Percentiles rank a stretch among this genome's conserved stretches.
These are phyloP conservation scores for Gnomoniopsis smithogilvyi DNA, from an alignment of 2,329 filamentous ascomycete genomes.

Conservation along the genomic window DNA sequence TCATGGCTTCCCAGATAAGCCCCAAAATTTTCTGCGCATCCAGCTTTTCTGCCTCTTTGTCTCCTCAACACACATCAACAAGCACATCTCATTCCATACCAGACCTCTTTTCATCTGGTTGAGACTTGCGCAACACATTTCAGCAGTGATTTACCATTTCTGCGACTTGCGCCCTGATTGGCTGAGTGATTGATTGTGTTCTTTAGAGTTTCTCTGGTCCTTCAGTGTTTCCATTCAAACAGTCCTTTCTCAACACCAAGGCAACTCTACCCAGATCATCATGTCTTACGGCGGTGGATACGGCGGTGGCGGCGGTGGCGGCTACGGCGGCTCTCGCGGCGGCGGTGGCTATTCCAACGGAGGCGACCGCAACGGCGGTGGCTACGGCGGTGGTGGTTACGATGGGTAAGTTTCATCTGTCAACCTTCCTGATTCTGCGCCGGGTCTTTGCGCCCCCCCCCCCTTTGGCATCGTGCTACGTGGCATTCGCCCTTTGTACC, in stretches of 20 bases:
- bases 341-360: conserved; percentile 50
- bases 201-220: conserved; percentile 4
- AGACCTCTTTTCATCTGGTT: conserved; percentile 14
- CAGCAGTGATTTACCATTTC: conserved; percentile 1
- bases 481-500: neutral
- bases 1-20: no score
- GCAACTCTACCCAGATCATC: conserved; percentile 8
- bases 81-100: conserved; percentile 19
- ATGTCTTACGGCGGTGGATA: conserved; percentile 47
- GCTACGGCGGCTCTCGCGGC: conserved; percentile 38
- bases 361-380: conserved; percentile 46
- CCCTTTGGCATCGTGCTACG: neutral
- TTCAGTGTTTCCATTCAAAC: conserved; percentile 11
- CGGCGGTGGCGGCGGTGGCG: conserved; percentile 37
- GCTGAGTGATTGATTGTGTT: conserved; percentile 12
- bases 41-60: conserved; percentile 16
- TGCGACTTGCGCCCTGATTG: neutral
- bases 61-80: conserved; percentile 14
- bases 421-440: conserved; percentile 12
- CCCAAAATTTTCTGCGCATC: conserved; percentile 14
- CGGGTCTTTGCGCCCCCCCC: neutral
- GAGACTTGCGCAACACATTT: conserved; percentile 1
- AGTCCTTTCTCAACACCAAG: neutral
- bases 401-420: conserved; percentile 28
- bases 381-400: conserved; percentile 34